phyloP scores from a whole-genome alignment of 768 basidiomycete species.

The Lyophyllum decastes region DNA sequence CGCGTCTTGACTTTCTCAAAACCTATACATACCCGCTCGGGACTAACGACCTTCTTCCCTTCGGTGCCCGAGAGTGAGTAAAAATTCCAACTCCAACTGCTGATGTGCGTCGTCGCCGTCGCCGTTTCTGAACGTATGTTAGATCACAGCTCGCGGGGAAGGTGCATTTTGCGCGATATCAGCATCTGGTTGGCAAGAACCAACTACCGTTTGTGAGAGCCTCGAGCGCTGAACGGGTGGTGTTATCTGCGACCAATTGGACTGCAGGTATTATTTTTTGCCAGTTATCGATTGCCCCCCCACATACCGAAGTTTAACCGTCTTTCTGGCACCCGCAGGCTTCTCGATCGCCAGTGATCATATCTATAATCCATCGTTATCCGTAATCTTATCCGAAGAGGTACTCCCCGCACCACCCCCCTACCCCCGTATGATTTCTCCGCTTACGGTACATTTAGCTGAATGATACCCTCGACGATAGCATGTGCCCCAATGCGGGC shows the following conservation, averaged over 20 bases:
- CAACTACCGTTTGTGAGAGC: conserved; percentile 53
- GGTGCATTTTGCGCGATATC: conserved; percentile 56
- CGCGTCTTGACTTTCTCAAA: conserved; percentile 55
- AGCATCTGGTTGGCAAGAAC: conserved; percentile 39
- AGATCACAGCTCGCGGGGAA: conserved; percentile 50
- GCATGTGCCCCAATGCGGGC: conserved; percentile 62
- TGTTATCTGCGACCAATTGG: conserved; percentile 74
- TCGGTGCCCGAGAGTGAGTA: conserved; percentile 66
- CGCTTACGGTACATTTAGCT: conserved; percentile 27
- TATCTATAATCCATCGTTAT: conserved; percentile 45
- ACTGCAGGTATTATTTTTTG: conserved; percentile 47
- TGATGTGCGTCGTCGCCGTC: not conserved
- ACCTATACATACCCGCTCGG: conserved; percentile 63
- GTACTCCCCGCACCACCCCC: conserved; percentile 35
- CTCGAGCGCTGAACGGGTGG: conserved; percentile 55
- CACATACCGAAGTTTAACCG: too few species aligned
- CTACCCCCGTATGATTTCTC: not conserved
- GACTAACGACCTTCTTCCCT: conserved; percentile 57
- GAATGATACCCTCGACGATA: conserved; percentile 71
- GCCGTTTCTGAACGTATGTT: not conserved
- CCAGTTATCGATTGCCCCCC: too few species aligned
- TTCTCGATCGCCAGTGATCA: conserved; percentile 56
- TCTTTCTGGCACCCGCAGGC: conserved; percentile 49
- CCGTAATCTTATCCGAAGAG: conserved; percentile 58
- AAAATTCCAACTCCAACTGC: too few species aligned